phyloP scores from a whole-genome alignment of 169 alveolate species.

The Plasmodium billcollinsi region DNA sequence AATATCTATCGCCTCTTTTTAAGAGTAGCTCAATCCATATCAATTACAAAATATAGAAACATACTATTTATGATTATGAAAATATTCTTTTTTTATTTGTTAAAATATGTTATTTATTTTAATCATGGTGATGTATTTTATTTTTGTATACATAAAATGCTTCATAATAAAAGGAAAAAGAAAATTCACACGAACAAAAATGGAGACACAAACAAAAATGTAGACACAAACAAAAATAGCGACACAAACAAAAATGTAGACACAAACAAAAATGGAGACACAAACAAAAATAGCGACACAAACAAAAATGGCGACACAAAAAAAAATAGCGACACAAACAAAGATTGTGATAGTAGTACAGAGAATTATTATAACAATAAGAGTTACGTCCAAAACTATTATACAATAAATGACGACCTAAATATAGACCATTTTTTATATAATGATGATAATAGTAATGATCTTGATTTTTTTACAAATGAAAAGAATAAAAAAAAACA shows the following conservation, averaged over 20 bases:
- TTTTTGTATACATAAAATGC: conserved; percentile 35
- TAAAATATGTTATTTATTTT: conserved; percentile 70
- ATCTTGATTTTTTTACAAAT: not conserved
- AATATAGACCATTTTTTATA: not conserved
- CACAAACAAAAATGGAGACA: not conserved
- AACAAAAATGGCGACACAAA: not conserved
- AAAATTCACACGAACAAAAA: not conserved
- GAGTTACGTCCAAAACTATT: too few species aligned
- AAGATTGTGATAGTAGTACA: not conserved
- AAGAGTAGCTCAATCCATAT: conserved; percentile 57
- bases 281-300: not conserved
- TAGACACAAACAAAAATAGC: not conserved
- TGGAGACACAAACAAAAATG: not conserved
- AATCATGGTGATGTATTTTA: conserved; percentile 47
- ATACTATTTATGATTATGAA: conserved; percentile 18
- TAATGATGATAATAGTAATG: not conserved
- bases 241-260: not conserved
- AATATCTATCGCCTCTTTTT: conserved; percentile 48
- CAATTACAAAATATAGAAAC: conserved; percentile 31
- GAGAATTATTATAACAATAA: too few species aligned
- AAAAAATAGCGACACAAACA: not conserved
- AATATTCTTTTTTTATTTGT: conserved; percentile 48
- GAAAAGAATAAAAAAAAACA: not conserved
- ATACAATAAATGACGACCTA: too few species aligned
- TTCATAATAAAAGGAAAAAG: conserved; percentile 26